Percentiles rank a stretch among this genome's conserved stretches.
Evolutionary conservation across 768 basidiomycete genomes (phyloP).

Genomic region (Mycena belliarum): DNA sequence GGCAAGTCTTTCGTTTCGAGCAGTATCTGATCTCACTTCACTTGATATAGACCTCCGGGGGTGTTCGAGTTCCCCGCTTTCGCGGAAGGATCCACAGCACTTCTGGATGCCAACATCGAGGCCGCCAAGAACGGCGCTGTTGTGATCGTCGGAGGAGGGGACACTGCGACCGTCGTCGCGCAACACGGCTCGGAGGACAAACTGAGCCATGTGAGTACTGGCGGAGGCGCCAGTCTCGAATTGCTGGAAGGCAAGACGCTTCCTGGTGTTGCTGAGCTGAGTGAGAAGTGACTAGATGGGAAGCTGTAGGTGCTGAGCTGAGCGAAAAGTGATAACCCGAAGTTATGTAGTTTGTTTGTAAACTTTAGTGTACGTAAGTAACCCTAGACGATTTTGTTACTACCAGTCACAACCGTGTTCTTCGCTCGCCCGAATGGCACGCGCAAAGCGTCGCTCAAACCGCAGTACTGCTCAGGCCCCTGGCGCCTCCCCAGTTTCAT

Average conservation of each 20-base stretch:
- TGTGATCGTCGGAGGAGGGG: slow-evolving; percentile 95
- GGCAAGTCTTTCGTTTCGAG: slow-evolving; percentile 45
- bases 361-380: slow-evolving; percentile 2
- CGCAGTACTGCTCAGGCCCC: slow-evolving; percentile 10
- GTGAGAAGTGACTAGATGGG: slow-evolving; percentile 60
- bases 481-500: slow-evolving; percentile 16
- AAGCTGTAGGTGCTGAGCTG: slow-evolving; percentile 87
- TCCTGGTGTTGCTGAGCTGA: slow-evolving; percentile 90
- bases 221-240: slow-evolving; percentile 92
- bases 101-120: slow-evolving; percentile 84
- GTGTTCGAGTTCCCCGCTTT: slow-evolving; percentile 98
- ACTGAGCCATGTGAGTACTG: slow-evolving; percentile 95
- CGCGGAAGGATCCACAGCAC: slow-evolving; percentile 77
- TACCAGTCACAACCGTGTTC: neutral
- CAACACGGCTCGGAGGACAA: slow-evolving; percentile 82
- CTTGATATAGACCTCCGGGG: slow-evolving; percentile 77
- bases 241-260: slow-evolving; percentile 95
- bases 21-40: slow-evolving; percentile 8
- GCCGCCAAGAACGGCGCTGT: slow-evolving; percentile 84
- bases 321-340: slow-evolving; percentile 63
- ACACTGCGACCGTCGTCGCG: slow-evolving; percentile 96
- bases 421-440: slow-evolving; percentile 9
- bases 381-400: neutral
- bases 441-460: slow-evolving; percentile 10
- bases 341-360: slow-evolving; percentile 6